Evolutionary conservation across 169 alveolate species (phyloP).

Genomic region (Plasmodium billcollinsi): DNA sequence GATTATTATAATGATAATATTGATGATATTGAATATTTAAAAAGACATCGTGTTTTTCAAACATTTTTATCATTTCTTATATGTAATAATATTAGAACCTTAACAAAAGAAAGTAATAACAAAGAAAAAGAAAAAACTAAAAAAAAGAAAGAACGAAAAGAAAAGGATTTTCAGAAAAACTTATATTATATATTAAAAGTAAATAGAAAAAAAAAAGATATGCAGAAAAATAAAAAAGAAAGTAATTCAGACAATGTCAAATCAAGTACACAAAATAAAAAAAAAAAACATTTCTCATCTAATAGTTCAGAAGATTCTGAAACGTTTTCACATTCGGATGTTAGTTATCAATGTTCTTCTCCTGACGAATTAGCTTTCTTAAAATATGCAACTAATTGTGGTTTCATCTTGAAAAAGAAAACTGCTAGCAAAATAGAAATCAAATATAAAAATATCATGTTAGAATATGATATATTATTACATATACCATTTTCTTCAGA

Average conservation of each 20-base stretch:
- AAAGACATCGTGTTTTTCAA: constrained; percentile 71
- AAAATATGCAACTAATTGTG: constrained; percentile 94
- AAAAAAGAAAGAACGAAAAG: constrained; percentile 73
- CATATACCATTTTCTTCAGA: constrained; percentile 98
- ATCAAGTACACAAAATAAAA: background rate
- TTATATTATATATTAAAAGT: constrained; percentile 74
- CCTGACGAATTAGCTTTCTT: constrained; percentile 99
- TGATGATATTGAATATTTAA: constrained; percentile 61
- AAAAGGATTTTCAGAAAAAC: constrained; percentile 80
- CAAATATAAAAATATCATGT: constrained; percentile 74
- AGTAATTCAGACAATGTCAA: background rate
- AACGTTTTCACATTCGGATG: constrained; percentile 77
- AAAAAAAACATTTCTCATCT: constrained; percentile 16
- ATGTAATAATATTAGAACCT: constrained; percentile 85
- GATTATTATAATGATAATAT: constrained; percentile 74
- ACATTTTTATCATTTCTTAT: constrained; percentile 84
- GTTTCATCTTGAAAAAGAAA: constrained; percentile 91
- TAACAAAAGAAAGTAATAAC: constrained; percentile 34
- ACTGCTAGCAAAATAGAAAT: constrained; percentile 90
- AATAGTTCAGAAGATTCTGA: constrained; percentile 72
- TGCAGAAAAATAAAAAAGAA: constrained; percentile 24
- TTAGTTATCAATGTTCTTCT: constrained; percentile 96
- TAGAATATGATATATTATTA: constrained; percentile 91
- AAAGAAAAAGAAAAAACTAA: constrained; percentile 35
- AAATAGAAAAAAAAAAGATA: constrained; percentile 49